Evolutionary conservation across 495 filamentous ascomycete species (phyloP).

Genomic region (Penicillium chermesinum): DNA sequence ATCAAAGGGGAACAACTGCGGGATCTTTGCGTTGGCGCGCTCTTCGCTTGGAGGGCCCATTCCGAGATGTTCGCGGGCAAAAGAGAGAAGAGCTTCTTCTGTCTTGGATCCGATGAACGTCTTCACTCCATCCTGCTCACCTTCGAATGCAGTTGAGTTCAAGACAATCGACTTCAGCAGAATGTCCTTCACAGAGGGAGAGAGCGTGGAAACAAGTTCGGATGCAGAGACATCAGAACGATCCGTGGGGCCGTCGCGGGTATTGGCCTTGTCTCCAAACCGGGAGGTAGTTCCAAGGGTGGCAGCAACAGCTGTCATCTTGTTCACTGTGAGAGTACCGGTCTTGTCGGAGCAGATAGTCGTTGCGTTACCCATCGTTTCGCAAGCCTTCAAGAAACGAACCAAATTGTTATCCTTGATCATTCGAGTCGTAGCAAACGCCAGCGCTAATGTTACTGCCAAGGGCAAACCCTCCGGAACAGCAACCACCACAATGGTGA

Average conservation of each 20-base stretch:
- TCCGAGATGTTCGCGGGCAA: constrained; percentile 70
- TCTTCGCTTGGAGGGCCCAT: constrained; percentile 67
- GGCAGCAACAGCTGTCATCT: constrained; percentile 82
- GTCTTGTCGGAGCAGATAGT: constrained; percentile 97
- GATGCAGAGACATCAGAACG: constrained; percentile 43
- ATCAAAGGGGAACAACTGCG: constrained; percentile 81
- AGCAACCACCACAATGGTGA: constrained; percentile 92
- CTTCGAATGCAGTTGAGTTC: constrained; percentile 88
- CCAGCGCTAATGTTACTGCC: constrained; percentile 87
- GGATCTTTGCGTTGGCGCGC: constrained; percentile 61
- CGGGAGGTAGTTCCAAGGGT: constrained; percentile 63
- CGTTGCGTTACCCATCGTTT: constrained; percentile 98
- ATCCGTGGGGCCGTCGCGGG: constrained; percentile 16
- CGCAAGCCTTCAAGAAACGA: constrained; percentile 83
- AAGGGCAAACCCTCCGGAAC: constrained; percentile 91
- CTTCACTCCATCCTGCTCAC: constrained; percentile 59
- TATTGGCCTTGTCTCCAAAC: constrained; percentile 61
- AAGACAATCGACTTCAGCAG: constrained; percentile 70
- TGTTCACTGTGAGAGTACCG: constrained; percentile 89
- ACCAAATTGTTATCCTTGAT: constrained; percentile 93
- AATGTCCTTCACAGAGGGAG: constrained; percentile 53
- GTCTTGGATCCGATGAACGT: constrained; percentile 87
- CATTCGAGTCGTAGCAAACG: constrained; percentile 94
- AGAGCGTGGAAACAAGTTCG: constrained; percentile 57
- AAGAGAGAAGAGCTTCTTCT: constrained; percentile 73